Conservation (phyloP, 257 asterid species). For the Solanum phureja region DNA sequence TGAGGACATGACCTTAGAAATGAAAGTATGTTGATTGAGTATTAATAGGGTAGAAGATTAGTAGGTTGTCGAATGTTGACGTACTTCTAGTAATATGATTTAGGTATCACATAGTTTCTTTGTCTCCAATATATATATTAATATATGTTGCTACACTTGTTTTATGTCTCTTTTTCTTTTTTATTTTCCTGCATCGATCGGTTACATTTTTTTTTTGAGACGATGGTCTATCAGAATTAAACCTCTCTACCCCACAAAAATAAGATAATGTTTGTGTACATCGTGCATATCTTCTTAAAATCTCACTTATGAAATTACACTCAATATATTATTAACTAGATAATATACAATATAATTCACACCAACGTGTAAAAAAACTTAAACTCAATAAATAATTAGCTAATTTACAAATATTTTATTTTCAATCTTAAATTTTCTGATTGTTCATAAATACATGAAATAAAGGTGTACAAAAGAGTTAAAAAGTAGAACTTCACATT, state of each 20-base stretch:
- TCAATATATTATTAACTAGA: background rate
- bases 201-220: background rate
- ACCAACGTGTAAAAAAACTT: background rate
- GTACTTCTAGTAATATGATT: background rate
- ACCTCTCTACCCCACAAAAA: background rate
- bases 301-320: background rate
- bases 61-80: background rate
- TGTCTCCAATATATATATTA: background rate
- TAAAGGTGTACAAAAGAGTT: background rate
- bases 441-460: background rate
- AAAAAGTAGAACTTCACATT: background rate
- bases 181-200: background rate
- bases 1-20: background rate
- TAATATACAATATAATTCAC: too few species aligned
- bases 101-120: background rate
- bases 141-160: background rate
- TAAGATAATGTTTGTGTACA: rapidly evolving
- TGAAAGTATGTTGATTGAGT: background rate
- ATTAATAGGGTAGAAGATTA: background rate
- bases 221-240: background rate
- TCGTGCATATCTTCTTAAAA: background rate
- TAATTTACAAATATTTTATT: background rate
- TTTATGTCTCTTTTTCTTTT: background rate
- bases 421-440: background rate
- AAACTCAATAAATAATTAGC: background rate